Evolutionary conservation across 176 grass and related monocot genomes (phyloP).

Genomic region (Triticum dicoccoides): DNA sequence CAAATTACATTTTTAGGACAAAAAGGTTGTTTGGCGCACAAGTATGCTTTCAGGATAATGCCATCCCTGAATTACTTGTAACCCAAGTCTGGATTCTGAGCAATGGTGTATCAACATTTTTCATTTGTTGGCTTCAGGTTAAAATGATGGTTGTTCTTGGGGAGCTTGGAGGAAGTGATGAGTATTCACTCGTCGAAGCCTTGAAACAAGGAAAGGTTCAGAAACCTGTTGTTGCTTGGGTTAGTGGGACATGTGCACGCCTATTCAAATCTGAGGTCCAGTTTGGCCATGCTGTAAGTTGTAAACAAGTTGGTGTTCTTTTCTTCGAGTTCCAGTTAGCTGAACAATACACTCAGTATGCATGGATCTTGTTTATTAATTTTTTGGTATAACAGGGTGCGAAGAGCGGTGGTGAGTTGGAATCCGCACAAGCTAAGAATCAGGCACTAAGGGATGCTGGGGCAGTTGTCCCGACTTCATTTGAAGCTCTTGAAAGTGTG

Average conservation of each 20-base stretch:
- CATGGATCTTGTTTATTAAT: conserved; percentile 18
- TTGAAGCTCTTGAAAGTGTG: conserved; percentile 83
- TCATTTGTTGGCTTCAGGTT: conserved; percentile 56
- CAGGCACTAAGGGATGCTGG: conserved; percentile 86
- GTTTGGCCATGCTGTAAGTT: conserved; percentile 97
- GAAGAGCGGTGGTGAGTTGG: conserved; percentile 95
- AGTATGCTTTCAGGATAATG: neutral
- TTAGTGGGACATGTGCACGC: conserved; percentile 90
- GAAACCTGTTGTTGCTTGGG: conserved; percentile 98
- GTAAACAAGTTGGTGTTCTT: neutral
- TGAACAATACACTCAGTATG: conserved; percentile 14
- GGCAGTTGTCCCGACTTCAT: conserved; percentile 94
- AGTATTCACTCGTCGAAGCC: conserved; percentile 95
- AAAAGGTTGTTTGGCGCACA: neutral
- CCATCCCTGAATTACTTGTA: conserved; percentile 8
- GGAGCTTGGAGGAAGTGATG: conserved; percentile 91
- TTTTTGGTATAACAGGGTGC: conserved; percentile 65
- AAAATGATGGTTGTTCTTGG: conserved; percentile 99
- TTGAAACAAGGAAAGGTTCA: conserved; percentile 96
- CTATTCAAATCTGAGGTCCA: conserved; percentile 99
- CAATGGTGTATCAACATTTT: conserved; percentile 19
- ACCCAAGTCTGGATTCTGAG: neutral
- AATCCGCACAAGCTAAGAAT: conserved; percentile 98
- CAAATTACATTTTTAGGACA: neutral
- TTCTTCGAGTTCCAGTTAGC: neutral